Evolutionary conservation across 2,329 filamentous ascomycete genomes (phyloP).

Genomic region (Fusarium oxysporum): DNA sequence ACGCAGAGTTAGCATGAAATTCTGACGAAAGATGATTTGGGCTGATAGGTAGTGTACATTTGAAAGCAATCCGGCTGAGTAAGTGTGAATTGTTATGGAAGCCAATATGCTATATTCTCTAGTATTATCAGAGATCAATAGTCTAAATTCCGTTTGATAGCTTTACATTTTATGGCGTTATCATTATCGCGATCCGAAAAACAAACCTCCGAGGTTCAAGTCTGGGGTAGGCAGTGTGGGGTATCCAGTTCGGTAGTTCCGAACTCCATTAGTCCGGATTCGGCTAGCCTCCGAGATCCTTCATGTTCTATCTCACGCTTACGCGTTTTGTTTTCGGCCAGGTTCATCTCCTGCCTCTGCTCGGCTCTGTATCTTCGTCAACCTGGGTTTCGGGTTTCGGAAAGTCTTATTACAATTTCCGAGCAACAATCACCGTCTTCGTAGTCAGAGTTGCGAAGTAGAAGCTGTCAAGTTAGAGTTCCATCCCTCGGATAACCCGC

Average conservation of each 20-base stretch:
- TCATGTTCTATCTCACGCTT: rapidly evolving
- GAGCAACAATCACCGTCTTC: rapidly evolving
- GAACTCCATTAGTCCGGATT: rapidly evolving
- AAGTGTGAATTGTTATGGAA: too few relatives aligned
- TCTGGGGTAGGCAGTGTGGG: not conserved
- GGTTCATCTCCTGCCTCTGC: not conserved
- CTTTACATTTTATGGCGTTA: not conserved
- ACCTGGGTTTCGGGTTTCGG: rapidly evolving
- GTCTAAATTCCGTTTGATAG: too few relatives aligned
- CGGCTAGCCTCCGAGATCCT: not conserved
- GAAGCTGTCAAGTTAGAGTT: rapidly evolving
- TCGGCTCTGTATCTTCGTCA: not conserved
- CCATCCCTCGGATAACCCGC: not conserved
- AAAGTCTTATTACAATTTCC: not conserved
- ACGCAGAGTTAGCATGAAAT: too few relatives aligned
- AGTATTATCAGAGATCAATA: not conserved
- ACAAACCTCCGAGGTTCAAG: not conserved
- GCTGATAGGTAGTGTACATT: too few relatives aligned
- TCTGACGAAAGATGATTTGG: too few relatives aligned
- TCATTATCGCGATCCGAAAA: not conserved
- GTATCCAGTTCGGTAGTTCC: not conserved
- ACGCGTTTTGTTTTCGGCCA: not conserved
- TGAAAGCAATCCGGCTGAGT: too few relatives aligned
- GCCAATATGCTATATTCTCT: too few relatives aligned
- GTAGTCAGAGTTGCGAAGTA: too few relatives aligned